phyloP scores from a whole-genome alignment of 1,284 basidiomycete species.

The Sphagnurus paluster region DNA sequence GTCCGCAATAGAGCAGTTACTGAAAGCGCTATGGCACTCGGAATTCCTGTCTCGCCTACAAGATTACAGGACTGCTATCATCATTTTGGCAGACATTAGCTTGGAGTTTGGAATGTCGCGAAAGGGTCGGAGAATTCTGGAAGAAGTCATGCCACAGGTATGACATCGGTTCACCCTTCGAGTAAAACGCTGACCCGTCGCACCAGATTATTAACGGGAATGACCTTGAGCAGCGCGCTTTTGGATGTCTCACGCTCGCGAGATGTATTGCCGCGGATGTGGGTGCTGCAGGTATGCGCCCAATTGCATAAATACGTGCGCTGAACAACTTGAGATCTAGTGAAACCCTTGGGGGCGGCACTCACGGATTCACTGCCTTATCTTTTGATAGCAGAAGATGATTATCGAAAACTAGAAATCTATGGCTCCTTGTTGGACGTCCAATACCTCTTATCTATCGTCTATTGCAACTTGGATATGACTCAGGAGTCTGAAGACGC shows the following conservation, averaged over 20 bases:
- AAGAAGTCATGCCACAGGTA: constrained; percentile 78
- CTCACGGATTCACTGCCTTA: constrained; percentile 59
- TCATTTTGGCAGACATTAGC: constrained; percentile 73
- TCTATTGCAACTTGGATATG: constrained; percentile 69
- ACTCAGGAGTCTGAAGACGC: constrained; percentile 53
- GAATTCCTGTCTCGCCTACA: constrained; percentile 73
- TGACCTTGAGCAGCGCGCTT: constrained; percentile 73
- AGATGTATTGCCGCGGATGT: constrained; percentile 65
- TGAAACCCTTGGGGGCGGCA: constrained; percentile 33
- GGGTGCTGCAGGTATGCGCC: constrained; percentile 32
- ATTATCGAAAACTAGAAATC: constrained; percentile 61
- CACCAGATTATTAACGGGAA: constrained; percentile 65
- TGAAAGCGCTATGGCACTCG: constrained; percentile 74
- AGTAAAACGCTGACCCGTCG: neutral
- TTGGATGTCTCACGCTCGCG: constrained; percentile 69
- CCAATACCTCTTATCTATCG: constrained; percentile 65
- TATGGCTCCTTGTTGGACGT: constrained; percentile 61
- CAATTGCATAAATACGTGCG: neutral
- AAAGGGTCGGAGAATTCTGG: constrained; percentile 59
- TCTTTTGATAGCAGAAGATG: constrained; percentile 62
- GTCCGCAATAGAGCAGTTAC: constrained; percentile 59
- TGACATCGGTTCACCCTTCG: neutral
- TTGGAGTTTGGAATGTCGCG: constrained; percentile 75
- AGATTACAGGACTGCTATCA: constrained; percentile 63
- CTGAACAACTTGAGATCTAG: neutral